Base-by-base conservation (phyloP, 1,139 yeast species). In the Protomyces inouyei region DNA sequence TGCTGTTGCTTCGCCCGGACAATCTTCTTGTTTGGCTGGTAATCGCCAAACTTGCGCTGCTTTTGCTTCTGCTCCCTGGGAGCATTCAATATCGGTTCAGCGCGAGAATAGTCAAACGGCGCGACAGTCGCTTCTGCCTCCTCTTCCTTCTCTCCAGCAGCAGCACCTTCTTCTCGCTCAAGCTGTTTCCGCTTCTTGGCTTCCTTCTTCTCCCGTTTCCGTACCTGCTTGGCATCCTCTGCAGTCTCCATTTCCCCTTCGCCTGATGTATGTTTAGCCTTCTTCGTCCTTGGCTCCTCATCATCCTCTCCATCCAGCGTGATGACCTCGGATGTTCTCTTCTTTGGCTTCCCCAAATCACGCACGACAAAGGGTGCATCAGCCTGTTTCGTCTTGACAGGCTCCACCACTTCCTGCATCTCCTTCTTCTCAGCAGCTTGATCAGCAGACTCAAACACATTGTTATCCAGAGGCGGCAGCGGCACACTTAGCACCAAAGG, bases 31-130 rank as follows among this genome's bases (percentile, higher is more conserved):
- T 12, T 16, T 16, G 48, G 48, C 36, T 52, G 55, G 37, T 52
- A 59, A 10, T 59, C 63, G 14, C 63, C 63, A 52, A 59, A 59
- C 46, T 59, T 59, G 45, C 46, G 38, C 60, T 45, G 43, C 32
- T 60, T 60, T 40, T 51, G 51, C 28, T 60, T 57, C 52, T 54
- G 54, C 55, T 54, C 55, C 55, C 46, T 35, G 37, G 54, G 37
- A 23, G 32, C 40, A 45, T n/a, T 37, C 43, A 16, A 12, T 43
- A 60, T 23, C 55, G 64, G 23, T 36, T 57, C 21, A 52, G 57
- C 45, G 59, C 64, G 48, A n/a, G 48, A 16, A 54, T 60, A 60
- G 51, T 60, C 64, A 43, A 60, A 60, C n/a, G 64, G 54, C 16
- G 54, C 54, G 10, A 12, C 18, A 4, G 54, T 32, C 10, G 36